A percentile compares a stretch with the other conserved stretches of the same genome.
Evolutionary conservation across 208 protist species (phyloP).

Genomic region (Leishmania lainsoni): DNA sequence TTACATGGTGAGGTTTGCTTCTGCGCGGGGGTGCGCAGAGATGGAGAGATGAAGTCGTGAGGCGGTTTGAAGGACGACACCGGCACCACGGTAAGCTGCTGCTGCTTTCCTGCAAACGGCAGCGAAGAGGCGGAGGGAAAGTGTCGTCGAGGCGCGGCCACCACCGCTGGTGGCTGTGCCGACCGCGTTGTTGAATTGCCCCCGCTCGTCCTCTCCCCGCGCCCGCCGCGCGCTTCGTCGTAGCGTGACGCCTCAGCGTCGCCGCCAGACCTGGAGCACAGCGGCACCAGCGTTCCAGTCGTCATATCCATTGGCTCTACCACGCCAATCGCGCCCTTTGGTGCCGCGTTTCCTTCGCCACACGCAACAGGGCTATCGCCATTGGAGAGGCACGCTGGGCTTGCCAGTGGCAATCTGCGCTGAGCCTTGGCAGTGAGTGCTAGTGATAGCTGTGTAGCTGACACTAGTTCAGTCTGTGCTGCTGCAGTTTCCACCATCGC

Average conservation of each 20-base stretch:
- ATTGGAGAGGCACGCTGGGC: background rate
- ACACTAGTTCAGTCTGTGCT: background rate
- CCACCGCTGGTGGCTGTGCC: slow-evolving; percentile 6
- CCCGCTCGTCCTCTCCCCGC: background rate
- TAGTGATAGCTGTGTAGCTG: background rate
- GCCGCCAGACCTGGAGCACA: background rate
- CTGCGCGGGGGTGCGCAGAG: background rate
- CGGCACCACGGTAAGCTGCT: background rate
- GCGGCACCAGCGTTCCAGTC: background rate
- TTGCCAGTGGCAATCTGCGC: too few relatives aligned
- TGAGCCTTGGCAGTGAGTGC: background rate
- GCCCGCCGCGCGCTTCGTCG: background rate
- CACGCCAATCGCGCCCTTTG: background rate
- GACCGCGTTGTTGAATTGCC: background rate
- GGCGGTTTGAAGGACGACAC: background rate
- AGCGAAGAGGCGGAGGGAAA: background rate
- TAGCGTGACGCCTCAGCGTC: background rate
- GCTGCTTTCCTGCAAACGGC: background rate
- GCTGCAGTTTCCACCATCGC: background rate
- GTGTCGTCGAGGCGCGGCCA: background rate
- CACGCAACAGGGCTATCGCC: too few relatives aligned
- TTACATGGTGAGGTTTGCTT: background rate
- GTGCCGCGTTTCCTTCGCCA: too few relatives aligned
- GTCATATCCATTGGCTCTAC: background rate
- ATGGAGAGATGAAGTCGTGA: background rate